Base-by-base conservation (phyloP, 2,329 filamentous ascomycete genomes). In the Clonostachys solani region DNA sequence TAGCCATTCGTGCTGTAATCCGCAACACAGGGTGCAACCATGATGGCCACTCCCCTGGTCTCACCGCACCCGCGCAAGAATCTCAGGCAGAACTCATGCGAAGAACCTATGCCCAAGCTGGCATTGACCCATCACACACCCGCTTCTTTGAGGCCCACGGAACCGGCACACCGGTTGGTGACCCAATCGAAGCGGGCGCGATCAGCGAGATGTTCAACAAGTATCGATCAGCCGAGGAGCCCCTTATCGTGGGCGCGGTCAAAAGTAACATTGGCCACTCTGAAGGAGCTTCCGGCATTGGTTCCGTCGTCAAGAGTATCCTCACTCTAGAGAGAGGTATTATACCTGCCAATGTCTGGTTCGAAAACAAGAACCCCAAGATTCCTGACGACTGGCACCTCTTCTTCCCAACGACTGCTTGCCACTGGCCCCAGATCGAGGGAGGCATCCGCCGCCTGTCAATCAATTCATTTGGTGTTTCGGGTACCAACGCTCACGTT, bases 51-150 rank as follows among this genome's bases (percentile, higher is more conserved):
- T 72, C 71, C 0, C 52, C 73, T 3, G 46, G 46, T 51, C 74
- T 85, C 43, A 81, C 81, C 0, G 73, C 77, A 65, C 80, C 81
- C 0, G 80, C 64, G 44, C 63, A 61, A 1, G 60, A 60, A 5
- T 69, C 71, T 1, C 72, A 75, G 49, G 57, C 60, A 6, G 50
- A 56, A 6, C 56, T 73, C 6, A 74, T 75, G 46, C 50, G 56
- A 5, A 49, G 56, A 3, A 66, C 64, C 0, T 75, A 74, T 51
- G 45, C 48, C 3, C 55, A 56, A 33, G 66, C 68, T 10, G 67
- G 68, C 3, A 56, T 74, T 5, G 60, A 70, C 47, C 50, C 58
- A 3, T 45, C 46, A 36, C 45, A 49, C 17, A 18, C n/a, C 8
- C 17, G 10, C 12, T 77, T 66, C 44, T 64, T 75, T 42, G 73